A percentile compares a stretch with the other conserved stretches of the same genome.
These are phyloP conservation scores for Przewalskia tangutica DNA, from an alignment of 257 asterid species.

Conservation along the genomic window DNA sequence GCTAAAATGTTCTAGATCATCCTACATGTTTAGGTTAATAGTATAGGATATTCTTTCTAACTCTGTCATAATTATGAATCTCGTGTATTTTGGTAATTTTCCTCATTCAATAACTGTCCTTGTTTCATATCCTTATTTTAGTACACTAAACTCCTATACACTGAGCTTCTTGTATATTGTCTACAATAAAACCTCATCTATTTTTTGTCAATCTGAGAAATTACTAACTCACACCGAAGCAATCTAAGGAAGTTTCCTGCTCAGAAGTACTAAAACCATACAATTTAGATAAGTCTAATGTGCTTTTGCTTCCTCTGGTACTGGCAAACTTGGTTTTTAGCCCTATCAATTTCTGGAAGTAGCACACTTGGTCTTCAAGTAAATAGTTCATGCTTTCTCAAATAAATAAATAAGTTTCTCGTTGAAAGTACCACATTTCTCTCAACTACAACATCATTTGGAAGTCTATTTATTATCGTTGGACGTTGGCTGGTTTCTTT, in stretches of 20 bases:
- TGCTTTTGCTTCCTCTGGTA: neutral
- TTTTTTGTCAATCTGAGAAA: neutral
- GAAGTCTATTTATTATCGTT: neutral
- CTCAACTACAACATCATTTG: neutral
- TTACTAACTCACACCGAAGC: neutral
- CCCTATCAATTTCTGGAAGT: neutral
- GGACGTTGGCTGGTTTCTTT: neutral
- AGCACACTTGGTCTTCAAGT: neutral
- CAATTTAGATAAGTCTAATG: neutral
- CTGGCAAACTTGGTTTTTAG: neutral
- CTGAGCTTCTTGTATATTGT: neutral
- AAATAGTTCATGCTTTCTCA: neutral
- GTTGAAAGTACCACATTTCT: neutral
- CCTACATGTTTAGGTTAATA: neutral
- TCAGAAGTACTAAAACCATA: too few relatives aligned
- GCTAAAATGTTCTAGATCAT: neutral
- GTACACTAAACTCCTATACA: neutral
- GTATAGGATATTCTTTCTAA: too few relatives aligned
- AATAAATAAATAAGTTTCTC: neutral
- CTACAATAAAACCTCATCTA: neutral
- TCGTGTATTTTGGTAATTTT: neutral
- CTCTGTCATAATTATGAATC: neutral
- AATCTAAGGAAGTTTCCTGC: neutral
- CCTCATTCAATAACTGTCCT: neutral
- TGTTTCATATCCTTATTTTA: neutral